phyloP scores from a whole-genome alignment of 148 eudicot species.

The Rhododendron henanense region DNA sequence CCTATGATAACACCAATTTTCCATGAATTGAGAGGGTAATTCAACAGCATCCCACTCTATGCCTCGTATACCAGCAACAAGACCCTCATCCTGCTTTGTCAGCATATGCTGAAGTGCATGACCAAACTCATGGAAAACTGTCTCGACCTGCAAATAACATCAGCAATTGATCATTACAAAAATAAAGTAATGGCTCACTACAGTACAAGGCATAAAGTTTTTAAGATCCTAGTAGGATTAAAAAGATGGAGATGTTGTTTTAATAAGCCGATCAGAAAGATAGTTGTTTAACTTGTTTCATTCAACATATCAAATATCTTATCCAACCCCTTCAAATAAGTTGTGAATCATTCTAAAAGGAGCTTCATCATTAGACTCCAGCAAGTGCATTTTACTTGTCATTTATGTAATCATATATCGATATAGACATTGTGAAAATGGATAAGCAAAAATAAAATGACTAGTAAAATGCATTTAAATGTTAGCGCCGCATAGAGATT shows the following conservation, averaged over 20 bases:
- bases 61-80: slow-evolving; percentile 93
- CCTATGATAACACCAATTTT: slow-evolving; percentile 99
- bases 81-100: slow-evolving; percentile 95
- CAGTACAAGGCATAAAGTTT: neutral
- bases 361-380: neutral
- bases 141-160: slow-evolving; percentile 65
- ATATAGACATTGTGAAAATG: neutral
- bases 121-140: slow-evolving; percentile 99
- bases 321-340: neutral
- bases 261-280: neutral
- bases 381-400: neutral
- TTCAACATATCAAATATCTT: neutral
- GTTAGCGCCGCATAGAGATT: neutral
- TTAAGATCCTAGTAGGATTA: neutral
- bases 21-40: slow-evolving; percentile 99
- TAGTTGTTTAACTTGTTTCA: neutral
- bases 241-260: neutral
- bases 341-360: neutral
- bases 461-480: neutral
- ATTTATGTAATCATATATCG: neutral
- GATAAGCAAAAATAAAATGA: neutral
- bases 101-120: slow-evolving; percentile 99
- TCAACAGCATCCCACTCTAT: slow-evolving; percentile 99
- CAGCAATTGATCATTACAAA: neutral
- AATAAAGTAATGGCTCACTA: neutral